Evolutionary conservation across 345 rosid genomes (phyloP), one percentile per base, ranked within the genome.

Genomic region (Brassica rapa): DNA sequence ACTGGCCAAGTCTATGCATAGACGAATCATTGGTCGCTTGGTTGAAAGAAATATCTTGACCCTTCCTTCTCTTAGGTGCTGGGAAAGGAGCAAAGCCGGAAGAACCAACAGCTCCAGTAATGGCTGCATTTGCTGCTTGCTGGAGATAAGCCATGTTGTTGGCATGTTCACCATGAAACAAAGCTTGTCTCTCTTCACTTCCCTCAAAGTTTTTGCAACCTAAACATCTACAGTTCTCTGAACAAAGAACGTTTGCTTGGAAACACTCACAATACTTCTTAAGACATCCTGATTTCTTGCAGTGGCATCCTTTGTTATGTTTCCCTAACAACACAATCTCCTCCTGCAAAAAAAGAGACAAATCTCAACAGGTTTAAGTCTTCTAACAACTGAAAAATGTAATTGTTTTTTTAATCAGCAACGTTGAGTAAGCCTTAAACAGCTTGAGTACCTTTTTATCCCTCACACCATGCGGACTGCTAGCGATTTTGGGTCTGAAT

Each of bases 61-160:
- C 86, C 86, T 93, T 96, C 83, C 94, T 90, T 87, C 87, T 96
- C 78, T 87, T 87, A 32, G 91, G 82, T 56, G 87, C 82, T 35
- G 97, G 95, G 3, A 88, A 80, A 37, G 98, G 87, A 66, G 91
- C 87, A 84, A 81, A 96, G 30, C 97, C 98, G 10, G 99, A 96
- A 60, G 98, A 87, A 62, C 97, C 98, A 78, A 96, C 85, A 71
- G 98, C 98, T 73, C 99, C 99, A 70, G 97, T 91, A 76, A 93
- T 95, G 72, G 98, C 97, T 74, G 98, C 99, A 86, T 95, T 95
- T 59, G 99, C 98, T 61, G 99, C 99, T 84, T 88, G 97, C 84
- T 95, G 99, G 82, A 93, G 89, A 75, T 87, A 93, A 37, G 90
- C 85, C 81, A 95, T 83, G 88, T 89, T 85, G 83, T 88, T 89